A percentile compares a stretch with the other conserved stretches of the same genome.
These are phyloP conservation scores for Logfia minima DNA, from an alignment of 129 eudicot genomes.

Conservation along the genomic window DNA sequence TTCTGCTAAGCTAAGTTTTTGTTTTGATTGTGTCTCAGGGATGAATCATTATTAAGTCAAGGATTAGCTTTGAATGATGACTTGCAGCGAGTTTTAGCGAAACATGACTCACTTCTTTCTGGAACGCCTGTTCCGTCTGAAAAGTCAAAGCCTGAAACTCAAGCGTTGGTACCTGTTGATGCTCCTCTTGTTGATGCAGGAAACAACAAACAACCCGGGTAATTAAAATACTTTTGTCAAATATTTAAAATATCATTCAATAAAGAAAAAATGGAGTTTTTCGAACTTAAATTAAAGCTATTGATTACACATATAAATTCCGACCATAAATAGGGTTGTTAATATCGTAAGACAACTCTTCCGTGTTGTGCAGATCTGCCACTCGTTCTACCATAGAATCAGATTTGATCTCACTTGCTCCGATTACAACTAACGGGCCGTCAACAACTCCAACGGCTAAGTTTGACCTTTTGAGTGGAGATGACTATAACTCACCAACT, in stretches of 20 bases:
- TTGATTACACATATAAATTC: no score
- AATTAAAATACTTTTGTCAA: not conserved
- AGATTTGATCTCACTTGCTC: conserved; percentile 53
- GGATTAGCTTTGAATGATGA: conserved; percentile 95
- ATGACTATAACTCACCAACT: conserved; percentile 60
- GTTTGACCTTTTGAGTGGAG: conserved; percentile 90
- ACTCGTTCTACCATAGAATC: conserved; percentile 33
- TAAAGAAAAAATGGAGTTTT: not conserved
- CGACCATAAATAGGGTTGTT: no score
- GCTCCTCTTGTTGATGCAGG: conserved; percentile 42
- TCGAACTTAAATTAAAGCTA: no score
- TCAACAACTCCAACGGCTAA: conserved; percentile 44
- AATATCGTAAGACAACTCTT: no score
- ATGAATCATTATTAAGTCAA: conserved; percentile 83
- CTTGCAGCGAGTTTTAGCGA: conserved; percentile 68
- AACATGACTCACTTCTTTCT: conserved; percentile 72
- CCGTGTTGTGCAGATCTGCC: conserved; percentile 45
- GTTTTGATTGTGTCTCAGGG: conserved; percentile 43
- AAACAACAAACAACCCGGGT: not conserved
- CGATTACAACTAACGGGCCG: conserved; percentile 44
- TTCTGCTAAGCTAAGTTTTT: not conserved
- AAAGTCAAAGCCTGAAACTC: conserved; percentile 45
- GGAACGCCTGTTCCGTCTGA: conserved; percentile 38
- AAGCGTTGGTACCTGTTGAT: conserved; percentile 56
- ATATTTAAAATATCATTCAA: not conserved